Conservation (phyloP, 1,139 yeast genomes). For the Martiniozyma asiatica region DNA sequence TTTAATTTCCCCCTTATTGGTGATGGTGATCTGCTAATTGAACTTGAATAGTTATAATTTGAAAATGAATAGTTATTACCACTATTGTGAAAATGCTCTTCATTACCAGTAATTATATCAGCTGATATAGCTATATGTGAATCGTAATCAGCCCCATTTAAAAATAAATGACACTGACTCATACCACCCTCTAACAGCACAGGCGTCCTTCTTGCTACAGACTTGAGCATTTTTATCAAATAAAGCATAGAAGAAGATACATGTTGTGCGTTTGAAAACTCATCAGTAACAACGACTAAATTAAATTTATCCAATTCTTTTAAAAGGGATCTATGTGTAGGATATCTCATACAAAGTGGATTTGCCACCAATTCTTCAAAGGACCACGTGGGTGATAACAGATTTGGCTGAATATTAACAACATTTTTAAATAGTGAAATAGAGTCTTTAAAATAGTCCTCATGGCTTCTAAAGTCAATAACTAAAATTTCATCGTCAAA, state of each 20-base stretch:
- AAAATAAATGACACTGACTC: constrained; percentile 30
- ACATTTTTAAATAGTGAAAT: constrained; percentile 35
- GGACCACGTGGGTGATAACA: too few species aligned
- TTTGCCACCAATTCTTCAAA: too few species aligned
- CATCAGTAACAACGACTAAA: constrained; percentile 41
- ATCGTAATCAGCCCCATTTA: constrained; percentile 5
- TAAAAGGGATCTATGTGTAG: constrained; percentile 21
- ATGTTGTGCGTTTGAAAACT: constrained; percentile 17
- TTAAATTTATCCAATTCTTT: constrained; percentile 37
- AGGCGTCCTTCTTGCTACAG: constrained; percentile 33
- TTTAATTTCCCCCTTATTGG: constrained; percentile 1
- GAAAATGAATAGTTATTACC: too few species aligned
- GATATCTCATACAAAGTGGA: too few species aligned
- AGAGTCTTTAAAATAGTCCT: constrained; percentile 40
- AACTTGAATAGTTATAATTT: constrained; percentile 6
- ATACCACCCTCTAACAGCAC: constrained; percentile 47
- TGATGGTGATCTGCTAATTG: constrained; percentile 7
- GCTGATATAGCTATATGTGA: not conserved
- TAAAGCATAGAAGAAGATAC: constrained; percentile 21
- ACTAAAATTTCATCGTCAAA: constrained; percentile 25
- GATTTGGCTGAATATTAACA: constrained; percentile 49
- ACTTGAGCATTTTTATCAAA: constrained; percentile 25
- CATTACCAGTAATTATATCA: not conserved
- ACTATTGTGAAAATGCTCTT: too few species aligned
- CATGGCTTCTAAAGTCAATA: constrained; percentile 44